Percentiles rank a stretch among this genome's conserved stretches.
Conservation (phyloP, 495 filamentous ascomycete species). For the Chaetomium cochliodes region DNA sequence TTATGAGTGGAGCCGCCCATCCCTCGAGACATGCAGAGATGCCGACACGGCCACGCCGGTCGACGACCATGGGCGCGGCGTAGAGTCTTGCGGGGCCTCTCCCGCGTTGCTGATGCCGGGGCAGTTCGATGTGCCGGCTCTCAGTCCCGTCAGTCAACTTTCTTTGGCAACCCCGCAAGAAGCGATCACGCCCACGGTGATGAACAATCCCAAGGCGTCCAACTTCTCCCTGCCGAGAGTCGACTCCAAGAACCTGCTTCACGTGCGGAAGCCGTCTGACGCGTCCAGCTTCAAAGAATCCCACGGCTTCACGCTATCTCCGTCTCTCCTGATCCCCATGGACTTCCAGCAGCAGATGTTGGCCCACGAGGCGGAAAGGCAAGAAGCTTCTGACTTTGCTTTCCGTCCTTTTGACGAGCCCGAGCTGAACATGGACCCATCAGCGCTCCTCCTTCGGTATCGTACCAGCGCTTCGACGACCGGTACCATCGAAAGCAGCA, state of each 20-base stretch:
- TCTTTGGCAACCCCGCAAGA: conserved; percentile 41
- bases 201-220: conserved; percentile 36
- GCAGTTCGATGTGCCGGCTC: conserved; percentile 46
- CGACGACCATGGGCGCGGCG: conserved; percentile 28
- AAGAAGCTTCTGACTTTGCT: conserved; percentile 37
- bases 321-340: conserved; percentile 53
- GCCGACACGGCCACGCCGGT: conserved; percentile 32
- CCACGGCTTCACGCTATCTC: conserved; percentile 55
- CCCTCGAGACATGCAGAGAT: conserved; percentile 43
- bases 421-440: conserved; percentile 34
- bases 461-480: conserved; percentile 50
- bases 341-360: conserved; percentile 51
- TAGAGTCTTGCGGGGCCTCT: conserved; percentile 32
- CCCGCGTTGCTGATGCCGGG: conserved; percentile 43
- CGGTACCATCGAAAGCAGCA: conserved; percentile 34
- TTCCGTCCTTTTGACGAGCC: conserved; percentile 38
- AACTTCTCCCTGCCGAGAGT: conserved; percentile 46
- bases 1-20: conserved; percentile 75
- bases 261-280: conserved; percentile 42
- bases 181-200: conserved; percentile 41
- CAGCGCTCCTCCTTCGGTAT: conserved; percentile 28
- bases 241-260: conserved; percentile 35
- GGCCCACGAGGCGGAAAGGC: conserved; percentile 38
- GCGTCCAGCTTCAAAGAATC: conserved; percentile 55
- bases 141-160: conserved; percentile 46